A percentile compares a stretch with the other conserved stretches of the same genome.
Conservation (phyloP, 768 basidiomycete genomes). For the Trametes gibbosa region DNA sequence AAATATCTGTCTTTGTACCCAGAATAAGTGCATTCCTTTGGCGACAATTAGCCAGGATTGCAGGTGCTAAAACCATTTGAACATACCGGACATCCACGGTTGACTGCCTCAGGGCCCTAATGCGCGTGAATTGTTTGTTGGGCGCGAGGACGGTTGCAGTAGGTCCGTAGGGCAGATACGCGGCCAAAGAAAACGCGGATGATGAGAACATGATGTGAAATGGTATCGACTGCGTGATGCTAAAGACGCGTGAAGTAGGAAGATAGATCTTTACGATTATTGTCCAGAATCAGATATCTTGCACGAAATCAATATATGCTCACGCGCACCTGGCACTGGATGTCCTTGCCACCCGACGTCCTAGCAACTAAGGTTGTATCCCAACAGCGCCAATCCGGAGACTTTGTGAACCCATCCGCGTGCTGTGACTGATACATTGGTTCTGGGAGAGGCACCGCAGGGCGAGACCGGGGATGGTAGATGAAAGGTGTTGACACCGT, state of each 20-base stretch:
- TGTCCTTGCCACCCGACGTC: slow-evolving; percentile 21
- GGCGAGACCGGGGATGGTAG: slow-evolving; percentile 66
- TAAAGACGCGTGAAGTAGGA: slow-evolving; percentile 59
- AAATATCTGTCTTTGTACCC: slow-evolving; percentile 68
- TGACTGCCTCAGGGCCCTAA: slow-evolving; percentile 66
- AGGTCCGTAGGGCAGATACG: slow-evolving; percentile 61
- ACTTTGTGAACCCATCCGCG: slow-evolving; percentile 40
- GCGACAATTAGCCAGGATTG: neutral
- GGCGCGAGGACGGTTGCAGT: slow-evolving; percentile 29
- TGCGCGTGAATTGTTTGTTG: slow-evolving; percentile 39
- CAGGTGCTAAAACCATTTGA: neutral
- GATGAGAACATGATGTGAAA: slow-evolving; percentile 65
- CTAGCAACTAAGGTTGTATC: slow-evolving; percentile 35
- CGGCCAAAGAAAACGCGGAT: slow-evolving; percentile 51
- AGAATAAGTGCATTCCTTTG: slow-evolving; percentile 44
- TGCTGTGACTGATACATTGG: slow-evolving; percentile 33
- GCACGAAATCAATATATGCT: neutral
- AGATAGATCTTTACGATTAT: slow-evolving; percentile 40
- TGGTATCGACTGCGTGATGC: slow-evolving; percentile 56
- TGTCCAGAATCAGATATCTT: neutral
- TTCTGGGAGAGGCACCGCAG: slow-evolving; percentile 48
- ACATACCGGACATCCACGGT: slow-evolving; percentile 59
- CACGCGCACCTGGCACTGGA: slow-evolving; percentile 36
- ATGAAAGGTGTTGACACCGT: slow-evolving; percentile 57
- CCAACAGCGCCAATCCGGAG: slow-evolving; percentile 50